Percentiles rank a stretch among this genome's conserved stretches.
phyloP scores from a whole-genome alignment of 176 grass and related monocot genomes.

The Chloris gayana region DNA sequence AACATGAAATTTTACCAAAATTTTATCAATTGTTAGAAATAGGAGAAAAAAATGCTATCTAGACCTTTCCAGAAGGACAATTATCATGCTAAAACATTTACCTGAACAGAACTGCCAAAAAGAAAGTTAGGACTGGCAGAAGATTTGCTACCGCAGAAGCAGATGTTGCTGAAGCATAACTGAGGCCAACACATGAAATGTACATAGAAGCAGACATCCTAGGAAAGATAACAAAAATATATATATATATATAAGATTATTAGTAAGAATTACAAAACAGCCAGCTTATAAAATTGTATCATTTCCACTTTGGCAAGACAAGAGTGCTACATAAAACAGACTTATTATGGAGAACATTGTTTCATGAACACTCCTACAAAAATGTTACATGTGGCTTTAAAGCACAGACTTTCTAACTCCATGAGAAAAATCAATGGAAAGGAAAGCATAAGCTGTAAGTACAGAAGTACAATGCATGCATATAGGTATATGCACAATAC shows the following conservation, averaged over 20 bases:
- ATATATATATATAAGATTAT: neutral
- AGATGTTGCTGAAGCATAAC: slow-evolving; percentile 45
- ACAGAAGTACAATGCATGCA: neutral
- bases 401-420: neutral
- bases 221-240: neutral
- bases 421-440: neutral
- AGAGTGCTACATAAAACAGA: neutral
- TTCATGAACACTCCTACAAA: neutral
- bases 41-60: neutral
- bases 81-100: slow-evolving; percentile 5
- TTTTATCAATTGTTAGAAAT: neutral
- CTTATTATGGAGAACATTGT: neutral
- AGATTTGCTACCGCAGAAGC: slow-evolving; percentile 48
- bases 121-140: slow-evolving; percentile 54
- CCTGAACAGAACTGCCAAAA: slow-evolving; percentile 45
- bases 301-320: neutral
- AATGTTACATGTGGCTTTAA: neutral
- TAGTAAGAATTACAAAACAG: neutral
- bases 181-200: slow-evolving; percentile 42
- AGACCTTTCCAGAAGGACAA: neutral
- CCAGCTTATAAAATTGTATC: neutral
- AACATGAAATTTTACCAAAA: neutral
- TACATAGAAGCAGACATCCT: slow-evolving; percentile 44
- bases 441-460: neutral
- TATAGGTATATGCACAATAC: neutral